Evolutionary conservation across 148 eudicot species (phyloP).

Genomic region (Rhododendron ovatum): DNA sequence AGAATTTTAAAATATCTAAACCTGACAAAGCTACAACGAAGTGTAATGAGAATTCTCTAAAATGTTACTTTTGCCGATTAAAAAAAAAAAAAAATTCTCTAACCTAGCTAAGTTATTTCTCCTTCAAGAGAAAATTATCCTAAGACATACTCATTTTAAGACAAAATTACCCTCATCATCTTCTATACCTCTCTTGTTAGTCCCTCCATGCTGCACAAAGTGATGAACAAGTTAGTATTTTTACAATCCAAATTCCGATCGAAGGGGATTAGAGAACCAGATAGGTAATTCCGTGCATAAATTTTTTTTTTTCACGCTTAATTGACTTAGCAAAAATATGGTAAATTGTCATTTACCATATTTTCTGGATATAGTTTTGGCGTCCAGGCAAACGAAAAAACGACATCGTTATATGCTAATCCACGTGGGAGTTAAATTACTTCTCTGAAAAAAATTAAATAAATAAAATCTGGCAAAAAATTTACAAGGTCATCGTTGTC

Average conservation of each 20-base stretch:
- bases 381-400: not conserved
- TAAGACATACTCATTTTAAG: not conserved
- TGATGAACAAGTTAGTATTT: not conserved
- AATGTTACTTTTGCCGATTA: too few relatives aligned
- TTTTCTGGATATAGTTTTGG: not conserved
- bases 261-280: not conserved
- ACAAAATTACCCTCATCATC: not conserved
- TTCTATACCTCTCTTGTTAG: too few relatives aligned
- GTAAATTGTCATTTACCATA: not conserved
- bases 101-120: too few relatives aligned
- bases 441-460: conserved; percentile 12
- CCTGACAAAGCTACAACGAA: not conserved
- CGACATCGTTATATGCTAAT: not conserved
- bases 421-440: conserved; percentile 10
- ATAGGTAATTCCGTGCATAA: not conserved
- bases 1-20: not conserved
- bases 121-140: not conserved
- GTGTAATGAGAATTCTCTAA: not conserved
- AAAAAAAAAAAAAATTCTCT: not conserved
- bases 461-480: conserved; percentile 19
- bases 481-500: conserved; percentile 22
- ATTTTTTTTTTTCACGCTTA: not conserved
- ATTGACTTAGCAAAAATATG: not conserved
- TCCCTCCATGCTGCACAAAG: not conserved
- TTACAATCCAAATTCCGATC: not conserved